Percentiles rank a stretch among this genome's conserved stretches.
Conservation (phyloP, 2,329 filamentous ascomycete species). For the Fusarium lateritium region DNA sequence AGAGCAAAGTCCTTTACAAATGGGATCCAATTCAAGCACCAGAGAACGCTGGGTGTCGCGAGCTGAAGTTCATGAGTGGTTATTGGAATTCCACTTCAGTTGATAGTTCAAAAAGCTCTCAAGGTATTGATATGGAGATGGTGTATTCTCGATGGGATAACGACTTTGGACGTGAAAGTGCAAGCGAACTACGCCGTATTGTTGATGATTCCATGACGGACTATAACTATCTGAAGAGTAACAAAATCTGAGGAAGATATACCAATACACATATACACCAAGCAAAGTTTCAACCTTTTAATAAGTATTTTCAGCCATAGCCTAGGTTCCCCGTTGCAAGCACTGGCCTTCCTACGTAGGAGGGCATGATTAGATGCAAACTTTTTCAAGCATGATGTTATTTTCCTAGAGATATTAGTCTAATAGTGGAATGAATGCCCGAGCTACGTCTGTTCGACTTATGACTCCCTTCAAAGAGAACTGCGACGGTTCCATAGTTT, state of each 20-base stretch:
- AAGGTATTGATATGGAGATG: background rate
- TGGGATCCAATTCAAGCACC: conserved; percentile 1
- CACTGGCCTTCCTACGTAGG: too few species aligned
- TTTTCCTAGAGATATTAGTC: too few species aligned
- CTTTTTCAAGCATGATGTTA: too few species aligned
- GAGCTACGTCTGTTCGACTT: too few species aligned
- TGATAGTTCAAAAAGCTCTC: conserved; percentile 7
- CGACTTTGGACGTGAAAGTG: background rate
- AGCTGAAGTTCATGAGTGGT: background rate
- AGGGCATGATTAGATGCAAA: too few species aligned
- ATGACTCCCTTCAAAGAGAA: too few species aligned
- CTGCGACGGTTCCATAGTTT: too few species aligned
- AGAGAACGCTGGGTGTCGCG: background rate
- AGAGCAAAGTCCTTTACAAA: background rate
- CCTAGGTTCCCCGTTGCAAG: too few species aligned
- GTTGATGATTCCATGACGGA: background rate
- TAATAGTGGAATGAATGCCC: too few species aligned
- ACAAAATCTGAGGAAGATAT: background rate
- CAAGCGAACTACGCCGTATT: background rate
- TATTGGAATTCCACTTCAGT: conserved; percentile 4
- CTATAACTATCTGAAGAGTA: background rate
- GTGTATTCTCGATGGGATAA: background rate
- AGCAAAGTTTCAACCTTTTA: too few species aligned
- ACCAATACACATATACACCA: too few species aligned
- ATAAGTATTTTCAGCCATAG: too few species aligned